Conservation (phyloP, 176 grass and related monocot species). For the Rhynchospora breviuscula region DNA sequence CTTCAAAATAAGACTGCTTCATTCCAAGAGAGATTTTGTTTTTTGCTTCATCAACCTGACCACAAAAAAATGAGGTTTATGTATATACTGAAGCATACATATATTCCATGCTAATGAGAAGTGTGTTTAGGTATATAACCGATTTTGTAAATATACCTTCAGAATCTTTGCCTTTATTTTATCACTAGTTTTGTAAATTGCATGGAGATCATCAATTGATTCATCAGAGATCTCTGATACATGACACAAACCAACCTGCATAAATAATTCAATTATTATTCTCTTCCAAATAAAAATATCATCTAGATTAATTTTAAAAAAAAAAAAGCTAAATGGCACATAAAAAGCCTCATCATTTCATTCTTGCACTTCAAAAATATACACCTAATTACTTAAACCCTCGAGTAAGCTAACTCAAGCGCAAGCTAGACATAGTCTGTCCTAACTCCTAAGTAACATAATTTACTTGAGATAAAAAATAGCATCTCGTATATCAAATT, state of each 20-base stretch:
- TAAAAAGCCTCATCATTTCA: not conserved
- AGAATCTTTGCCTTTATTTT: conserved; percentile 74
- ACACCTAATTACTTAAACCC: not conserved
- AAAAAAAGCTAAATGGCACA: not conserved
- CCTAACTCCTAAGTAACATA: not conserved
- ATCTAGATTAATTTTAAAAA: not conserved
- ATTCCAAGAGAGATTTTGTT: conserved; percentile 78
- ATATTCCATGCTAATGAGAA: not conserved
- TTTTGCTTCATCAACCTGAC: conserved; percentile 62
- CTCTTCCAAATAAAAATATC: conserved; percentile 9
- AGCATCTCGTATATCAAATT: not conserved
- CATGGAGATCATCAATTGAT: conserved; percentile 58
- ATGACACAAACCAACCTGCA: conserved; percentile 93
- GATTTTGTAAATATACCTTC: conserved; percentile 33
- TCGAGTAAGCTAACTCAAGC: not conserved
- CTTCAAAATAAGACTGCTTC: conserved; percentile 67
- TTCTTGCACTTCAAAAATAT: not conserved
- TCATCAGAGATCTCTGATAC: conserved; percentile 89
- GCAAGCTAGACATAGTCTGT: not conserved
- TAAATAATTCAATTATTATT: conserved; percentile 17
- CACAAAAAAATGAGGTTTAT: not conserved
- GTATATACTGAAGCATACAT: conserved; percentile 17
- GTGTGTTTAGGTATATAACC: conserved; percentile 1
- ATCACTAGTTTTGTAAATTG: conserved; percentile 64
- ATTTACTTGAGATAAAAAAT: not conserved